phyloP scores from a whole-genome alignment of 768 basidiomycete genomes.

The Pleurotus eryngii region DNA sequence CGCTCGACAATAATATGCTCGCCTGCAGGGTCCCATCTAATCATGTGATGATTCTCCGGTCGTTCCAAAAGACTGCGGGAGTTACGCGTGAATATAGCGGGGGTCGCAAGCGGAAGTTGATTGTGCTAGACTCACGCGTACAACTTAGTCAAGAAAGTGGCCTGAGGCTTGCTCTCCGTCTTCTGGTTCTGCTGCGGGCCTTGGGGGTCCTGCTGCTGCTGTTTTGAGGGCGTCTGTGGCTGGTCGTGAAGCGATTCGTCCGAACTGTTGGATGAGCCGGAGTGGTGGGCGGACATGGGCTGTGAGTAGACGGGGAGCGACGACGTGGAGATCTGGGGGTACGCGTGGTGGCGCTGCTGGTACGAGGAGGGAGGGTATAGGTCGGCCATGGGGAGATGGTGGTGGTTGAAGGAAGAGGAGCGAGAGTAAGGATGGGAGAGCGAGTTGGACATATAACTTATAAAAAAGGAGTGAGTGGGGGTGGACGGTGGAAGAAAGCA shows the following conservation, averaged over 20 bases:
- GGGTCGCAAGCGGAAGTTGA: background rate
- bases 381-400: conserved; percentile 47
- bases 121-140: conserved; percentile 68
- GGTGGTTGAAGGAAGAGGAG: conserved; percentile 27
- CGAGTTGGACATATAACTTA: conserved; percentile 5
- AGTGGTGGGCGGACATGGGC: conserved; percentile 36
- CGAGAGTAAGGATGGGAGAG: conserved; percentile 29
- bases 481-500: conserved; percentile 7
- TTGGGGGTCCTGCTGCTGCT: background rate
- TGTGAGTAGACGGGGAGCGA: conserved; percentile 33
- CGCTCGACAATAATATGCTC: conserved; percentile 95
- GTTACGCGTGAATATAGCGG: conserved; percentile 12
- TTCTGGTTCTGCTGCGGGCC: conserved; percentile 45
- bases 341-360: conserved; percentile 29
- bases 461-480: conserved; percentile 3
- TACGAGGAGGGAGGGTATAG: conserved; percentile 49
- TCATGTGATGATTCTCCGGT: conserved; percentile 94
- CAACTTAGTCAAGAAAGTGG: conserved; percentile 95
- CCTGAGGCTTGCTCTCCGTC: conserved; percentile 78
- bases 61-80: conserved; percentile 74
- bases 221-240: conserved; percentile 42
- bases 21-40: conserved; percentile 91
- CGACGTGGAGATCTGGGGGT: conserved; percentile 27
- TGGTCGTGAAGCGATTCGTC: conserved; percentile 48
- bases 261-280: conserved; percentile 35